Evolutionary conservation across 345 rosid genomes (phyloP).

Genomic region (Heritiera fomes): DNA sequence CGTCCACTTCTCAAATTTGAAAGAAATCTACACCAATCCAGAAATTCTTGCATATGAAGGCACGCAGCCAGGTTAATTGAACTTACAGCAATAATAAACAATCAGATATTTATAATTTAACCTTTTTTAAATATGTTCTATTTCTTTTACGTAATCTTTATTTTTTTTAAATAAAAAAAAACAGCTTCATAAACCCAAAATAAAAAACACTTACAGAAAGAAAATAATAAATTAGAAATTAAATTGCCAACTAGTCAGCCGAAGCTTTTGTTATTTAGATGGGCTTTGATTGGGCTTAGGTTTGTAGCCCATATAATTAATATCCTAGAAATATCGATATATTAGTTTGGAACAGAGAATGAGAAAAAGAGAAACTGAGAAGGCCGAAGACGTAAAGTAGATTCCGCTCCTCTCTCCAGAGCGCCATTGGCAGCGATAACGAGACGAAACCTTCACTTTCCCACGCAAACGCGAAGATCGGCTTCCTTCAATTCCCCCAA

Average conservation of each 20-base stretch:
- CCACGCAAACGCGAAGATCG: neutral
- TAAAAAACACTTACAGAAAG: too few relatives aligned
- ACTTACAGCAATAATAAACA: neutral
- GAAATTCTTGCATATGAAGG: neutral
- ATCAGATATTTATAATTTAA: too few relatives aligned
- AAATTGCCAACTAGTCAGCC: too few relatives aligned
- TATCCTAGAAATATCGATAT: conserved; percentile 7
- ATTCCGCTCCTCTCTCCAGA: conserved; percentile 2
- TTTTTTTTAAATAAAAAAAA: too few relatives aligned
- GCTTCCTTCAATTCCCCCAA: neutral
- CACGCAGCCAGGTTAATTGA: neutral
- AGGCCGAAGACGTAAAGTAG: neutral
- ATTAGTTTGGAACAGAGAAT: neutral
- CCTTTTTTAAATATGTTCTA: too few relatives aligned
- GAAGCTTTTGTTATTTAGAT: neutral
- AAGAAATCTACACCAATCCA: neutral
- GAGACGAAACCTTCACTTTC: neutral
- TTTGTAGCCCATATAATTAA: neutral
- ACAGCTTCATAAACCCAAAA: too few relatives aligned
- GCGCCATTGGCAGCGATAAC: neutral
- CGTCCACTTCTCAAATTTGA: neutral
- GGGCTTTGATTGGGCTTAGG: neutral
- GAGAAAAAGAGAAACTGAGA: neutral
- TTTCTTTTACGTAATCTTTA: neutral
- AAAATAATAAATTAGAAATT: too few relatives aligned